phyloP scores from a whole-genome alignment of 176 grass and related monocot genomes.

The Oryza brachyantha region DNA sequence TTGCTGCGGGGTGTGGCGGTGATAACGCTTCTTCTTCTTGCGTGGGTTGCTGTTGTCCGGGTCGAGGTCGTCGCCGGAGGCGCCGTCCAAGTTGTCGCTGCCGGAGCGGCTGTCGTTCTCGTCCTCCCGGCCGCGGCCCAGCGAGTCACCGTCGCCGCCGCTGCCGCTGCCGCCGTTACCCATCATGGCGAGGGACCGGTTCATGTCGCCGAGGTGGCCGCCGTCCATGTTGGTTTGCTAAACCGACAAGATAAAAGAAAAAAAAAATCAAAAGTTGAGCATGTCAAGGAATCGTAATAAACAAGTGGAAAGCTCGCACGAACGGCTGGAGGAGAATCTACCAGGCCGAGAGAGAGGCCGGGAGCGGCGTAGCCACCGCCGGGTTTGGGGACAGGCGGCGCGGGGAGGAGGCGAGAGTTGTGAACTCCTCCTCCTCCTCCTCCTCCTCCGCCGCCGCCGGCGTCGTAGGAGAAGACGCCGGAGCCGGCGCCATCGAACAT shows the following conservation, averaged over 20 bases:
- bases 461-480: conserved; percentile 62
- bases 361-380: conserved; percentile 37
- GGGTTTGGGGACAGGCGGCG: conserved; percentile 32
- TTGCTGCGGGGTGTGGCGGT: conserved; percentile 96
- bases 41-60: conserved; percentile 64
- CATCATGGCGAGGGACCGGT: conserved; percentile 22
- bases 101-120: conserved; percentile 94
- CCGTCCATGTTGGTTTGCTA: conserved; percentile 61
- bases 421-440: conserved; percentile 29
- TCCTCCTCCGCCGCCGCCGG: conserved; percentile 10
- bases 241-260: not conserved
- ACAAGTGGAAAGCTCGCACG: not conserved
- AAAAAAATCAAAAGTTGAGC: not conserved
- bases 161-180: conserved; percentile 39
- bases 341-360: conserved; percentile 89
- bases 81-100: conserved; percentile 85
- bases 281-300: not conserved
- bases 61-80: conserved; percentile 80
- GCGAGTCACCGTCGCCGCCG: conserved; percentile 58
- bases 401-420: conserved; percentile 36
- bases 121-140: conserved; percentile 65
- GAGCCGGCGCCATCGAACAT: conserved; percentile 77
- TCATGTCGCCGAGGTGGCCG: conserved; percentile 38
- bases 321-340: not conserved
- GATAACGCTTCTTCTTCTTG: conserved; percentile 94